Evolutionary conservation across 208 protist species (phyloP).

Genomic region (Novymonas esmeraldas): DNA sequence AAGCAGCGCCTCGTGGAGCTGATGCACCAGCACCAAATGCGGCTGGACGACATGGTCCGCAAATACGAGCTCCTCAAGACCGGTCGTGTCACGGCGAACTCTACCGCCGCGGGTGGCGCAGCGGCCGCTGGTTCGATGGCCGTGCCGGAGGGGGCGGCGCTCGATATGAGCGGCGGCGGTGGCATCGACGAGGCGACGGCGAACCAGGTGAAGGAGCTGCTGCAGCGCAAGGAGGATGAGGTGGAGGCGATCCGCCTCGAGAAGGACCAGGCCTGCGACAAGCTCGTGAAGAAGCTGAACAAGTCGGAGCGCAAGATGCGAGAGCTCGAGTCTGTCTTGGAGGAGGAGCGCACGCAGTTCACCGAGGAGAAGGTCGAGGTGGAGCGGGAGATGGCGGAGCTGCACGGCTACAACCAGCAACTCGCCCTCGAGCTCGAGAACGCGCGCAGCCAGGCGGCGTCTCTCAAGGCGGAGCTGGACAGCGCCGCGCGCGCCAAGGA

Average conservation of each 20-base stretch:
- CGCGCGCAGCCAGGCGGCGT: constrained; percentile 59
- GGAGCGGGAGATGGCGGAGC: constrained; percentile 60
- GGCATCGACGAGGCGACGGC: constrained; percentile 62
- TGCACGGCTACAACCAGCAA: constrained; percentile 83
- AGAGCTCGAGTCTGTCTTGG: constrained; percentile 72
- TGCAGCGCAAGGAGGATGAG: constrained; percentile 88
- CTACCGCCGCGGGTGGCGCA: constrained; percentile 2
- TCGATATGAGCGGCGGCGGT: constrained; percentile 9
- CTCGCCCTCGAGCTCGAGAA: constrained; percentile 85
- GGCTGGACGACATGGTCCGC: constrained; percentile 82
- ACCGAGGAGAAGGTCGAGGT: constrained; percentile 77
- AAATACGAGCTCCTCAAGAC: constrained; percentile 91
- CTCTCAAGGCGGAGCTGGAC: constrained; percentile 57
- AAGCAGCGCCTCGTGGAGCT: constrained; percentile 88
- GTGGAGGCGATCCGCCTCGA: constrained; percentile 72
- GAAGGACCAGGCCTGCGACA: constrained; percentile 85
- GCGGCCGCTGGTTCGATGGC: background rate
- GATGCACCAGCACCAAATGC: constrained; percentile 83
- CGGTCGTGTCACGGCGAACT: constrained; percentile 64
- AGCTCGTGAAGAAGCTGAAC: constrained; percentile 92
- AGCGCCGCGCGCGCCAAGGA: constrained; percentile 71
- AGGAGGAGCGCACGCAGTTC: constrained; percentile 82
- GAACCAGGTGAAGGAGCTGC: constrained; percentile 72
- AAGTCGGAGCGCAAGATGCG: constrained; percentile 81
- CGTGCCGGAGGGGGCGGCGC: background rate